These are phyloP conservation scores for Nitzschia putrida DNA, from an alignment of 108 stramenopile species.

Conservation along the genomic window DNA sequence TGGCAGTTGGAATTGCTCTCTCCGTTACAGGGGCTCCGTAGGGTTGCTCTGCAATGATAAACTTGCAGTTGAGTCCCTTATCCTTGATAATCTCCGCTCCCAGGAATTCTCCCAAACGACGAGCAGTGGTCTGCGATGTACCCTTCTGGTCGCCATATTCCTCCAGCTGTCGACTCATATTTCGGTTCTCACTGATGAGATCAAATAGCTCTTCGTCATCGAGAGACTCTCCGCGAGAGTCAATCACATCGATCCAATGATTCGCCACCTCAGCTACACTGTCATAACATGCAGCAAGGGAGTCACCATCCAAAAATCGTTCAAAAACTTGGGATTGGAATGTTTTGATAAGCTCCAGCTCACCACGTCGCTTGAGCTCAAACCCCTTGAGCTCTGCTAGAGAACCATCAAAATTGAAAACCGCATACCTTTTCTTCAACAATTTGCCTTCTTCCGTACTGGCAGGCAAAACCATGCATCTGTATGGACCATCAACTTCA, in stretches of 20 bases:
- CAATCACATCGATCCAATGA: conserved; percentile 98
- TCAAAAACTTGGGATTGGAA: conserved; percentile 99
- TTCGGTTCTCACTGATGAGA: conserved; percentile 96
- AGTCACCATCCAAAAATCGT: conserved; percentile 88
- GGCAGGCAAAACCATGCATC: conserved; percentile 97
- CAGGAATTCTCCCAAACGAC: conserved; percentile 95
- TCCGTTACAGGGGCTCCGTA: conserved; percentile 96
- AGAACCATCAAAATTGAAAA: conserved; percentile 98
- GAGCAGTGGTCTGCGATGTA: conserved; percentile 97
- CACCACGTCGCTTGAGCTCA: conserved; percentile 98
- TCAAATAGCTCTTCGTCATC: conserved; percentile 95
- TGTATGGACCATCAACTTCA: conserved; percentile 99
- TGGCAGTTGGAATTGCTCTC: conserved; percentile 94
- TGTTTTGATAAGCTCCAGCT: conserved; percentile 98
- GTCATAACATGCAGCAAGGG: conserved; percentile 90
- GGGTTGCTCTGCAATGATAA: conserved; percentile 94
- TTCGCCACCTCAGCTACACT: conserved; percentile 96
- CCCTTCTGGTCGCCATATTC: conserved; percentile 97
- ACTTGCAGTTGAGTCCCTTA: conserved; percentile 97
- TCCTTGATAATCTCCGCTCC: conserved; percentile 98
- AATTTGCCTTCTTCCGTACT: conserved; percentile 99
- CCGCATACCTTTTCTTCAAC: conserved; percentile 99
- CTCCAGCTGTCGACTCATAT: conserved; percentile 95
- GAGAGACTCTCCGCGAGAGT: conserved; percentile 88
- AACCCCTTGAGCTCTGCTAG: conserved; percentile 99